These are phyloP conservation scores for Leccinum subatratum DNA, from an alignment of 1,284 basidiomycete genomes.

Conservation along the genomic window DNA sequence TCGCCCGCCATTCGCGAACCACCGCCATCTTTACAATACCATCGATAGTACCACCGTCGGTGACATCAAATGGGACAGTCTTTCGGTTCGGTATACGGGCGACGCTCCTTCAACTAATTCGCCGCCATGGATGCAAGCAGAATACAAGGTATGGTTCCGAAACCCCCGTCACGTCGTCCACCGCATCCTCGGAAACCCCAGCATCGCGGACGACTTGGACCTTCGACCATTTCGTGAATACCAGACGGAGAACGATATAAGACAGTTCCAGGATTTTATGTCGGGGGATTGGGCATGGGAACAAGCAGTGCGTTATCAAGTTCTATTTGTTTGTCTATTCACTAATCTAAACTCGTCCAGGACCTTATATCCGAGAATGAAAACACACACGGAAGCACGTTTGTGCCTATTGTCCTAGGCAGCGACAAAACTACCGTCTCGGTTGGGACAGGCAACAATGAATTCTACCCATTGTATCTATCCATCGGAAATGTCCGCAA, in stretches of 20 bases:
- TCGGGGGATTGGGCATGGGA: conserved; percentile 3
- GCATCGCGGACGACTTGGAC: conserved; percentile 30
- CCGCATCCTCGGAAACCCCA: conserved; percentile 24
- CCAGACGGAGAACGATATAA: conserved; percentile 7
- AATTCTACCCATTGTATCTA: neutral
- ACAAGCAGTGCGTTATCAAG: conserved; percentile 26
- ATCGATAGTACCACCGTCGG: neutral
- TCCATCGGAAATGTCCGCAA: neutral
- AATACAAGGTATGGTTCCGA: conserved; percentile 1
- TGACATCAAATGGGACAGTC: neutral
- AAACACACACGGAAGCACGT: conserved; percentile 28
- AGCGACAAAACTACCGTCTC: conserved; percentile 38
- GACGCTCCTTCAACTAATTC: neutral
- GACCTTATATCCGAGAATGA: conserved; percentile 20
- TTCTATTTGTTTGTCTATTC: neutral
- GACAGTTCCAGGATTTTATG: conserved; percentile 29
- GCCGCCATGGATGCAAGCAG: neutral
- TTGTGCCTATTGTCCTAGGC: conserved; percentile 33
- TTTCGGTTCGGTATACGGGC: neutral
- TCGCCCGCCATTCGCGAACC: neutral
- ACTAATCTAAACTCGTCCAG: conserved; percentile 1
- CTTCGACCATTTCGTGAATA: conserved; percentile 26
- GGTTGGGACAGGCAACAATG: conserved; percentile 20
- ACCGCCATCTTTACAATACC: neutral
- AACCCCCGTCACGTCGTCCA: neutral